These are phyloP conservation scores for Petrea volubilis DNA, from an alignment of 257 asterid genomes.

Conservation along the genomic window DNA sequence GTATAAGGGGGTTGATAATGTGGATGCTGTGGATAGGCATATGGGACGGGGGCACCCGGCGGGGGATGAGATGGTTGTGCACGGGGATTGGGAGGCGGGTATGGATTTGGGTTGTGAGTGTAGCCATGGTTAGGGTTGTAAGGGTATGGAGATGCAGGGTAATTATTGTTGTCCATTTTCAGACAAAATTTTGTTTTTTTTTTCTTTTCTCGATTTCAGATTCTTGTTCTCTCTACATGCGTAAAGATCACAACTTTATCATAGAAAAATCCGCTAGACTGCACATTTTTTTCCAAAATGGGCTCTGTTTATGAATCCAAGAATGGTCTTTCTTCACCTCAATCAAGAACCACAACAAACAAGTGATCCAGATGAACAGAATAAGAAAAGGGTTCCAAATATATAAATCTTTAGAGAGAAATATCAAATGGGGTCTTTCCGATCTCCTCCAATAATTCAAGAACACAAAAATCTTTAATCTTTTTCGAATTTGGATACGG, in stretches of 20 bases:
- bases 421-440: slow-evolving; percentile 17
- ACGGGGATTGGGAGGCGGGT: slow-evolving; percentile 47
- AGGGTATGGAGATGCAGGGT: slow-evolving; percentile 61
- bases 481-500: slow-evolving; percentile 13
- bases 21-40: slow-evolving; percentile 54
- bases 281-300: slow-evolving; percentile 23
- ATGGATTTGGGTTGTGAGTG: slow-evolving; percentile 44
- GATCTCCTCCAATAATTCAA: slow-evolving; percentile 13
- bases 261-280: slow-evolving; percentile 9
- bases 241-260: slow-evolving; percentile 25
- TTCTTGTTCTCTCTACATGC: not conserved
- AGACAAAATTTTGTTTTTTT: slow-evolving; percentile 6
- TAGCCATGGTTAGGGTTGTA: slow-evolving; percentile 54
- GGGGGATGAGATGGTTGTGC: slow-evolving; percentile 39
- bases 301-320: slow-evolving; percentile 16
- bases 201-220: slow-evolving; percentile 4
- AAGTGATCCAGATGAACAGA: slow-evolving; percentile 12
- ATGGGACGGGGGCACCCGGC: slow-evolving; percentile 29
- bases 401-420: slow-evolving; percentile 7
- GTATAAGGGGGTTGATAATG: slow-evolving; percentile 57
- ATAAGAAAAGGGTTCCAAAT: not conserved
- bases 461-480: not conserved
- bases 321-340: slow-evolving; percentile 2
- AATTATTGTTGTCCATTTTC: slow-evolving; percentile 62
- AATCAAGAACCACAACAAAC: slow-evolving; percentile 19